phyloP scores from a whole-genome alignment of 257 asterid genomes.

The Linderniella brevidens region DNA sequence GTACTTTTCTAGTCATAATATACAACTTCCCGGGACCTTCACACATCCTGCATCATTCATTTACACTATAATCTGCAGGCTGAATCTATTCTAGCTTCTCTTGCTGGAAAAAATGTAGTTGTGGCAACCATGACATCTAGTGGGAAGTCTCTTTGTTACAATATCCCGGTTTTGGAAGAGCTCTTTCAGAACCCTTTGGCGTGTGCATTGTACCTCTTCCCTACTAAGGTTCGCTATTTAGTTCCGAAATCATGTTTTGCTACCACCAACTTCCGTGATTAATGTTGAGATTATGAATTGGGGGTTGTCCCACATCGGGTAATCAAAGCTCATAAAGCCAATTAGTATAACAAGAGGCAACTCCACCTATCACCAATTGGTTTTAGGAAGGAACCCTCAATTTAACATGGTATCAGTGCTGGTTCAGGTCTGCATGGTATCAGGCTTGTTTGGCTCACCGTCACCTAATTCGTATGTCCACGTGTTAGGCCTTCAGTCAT shows the following conservation, averaged over 20 bases:
- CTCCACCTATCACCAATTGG: no score
- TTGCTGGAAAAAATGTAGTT: constrained; percentile 74
- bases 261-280: no score
- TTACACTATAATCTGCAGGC: constrained; percentile 30
- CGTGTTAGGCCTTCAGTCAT: no score
- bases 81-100: constrained; percentile 72
- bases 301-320: no score
- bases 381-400: no score
- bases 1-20: constrained; percentile 7
- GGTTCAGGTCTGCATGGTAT: no score
- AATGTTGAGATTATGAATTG: no score
- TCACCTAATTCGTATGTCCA: no score
- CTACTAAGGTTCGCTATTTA: constrained; percentile 56
- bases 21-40: constrained; percentile 4
- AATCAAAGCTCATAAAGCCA: no score
- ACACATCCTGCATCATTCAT: constrained; percentile 1
- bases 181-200: constrained; percentile 44
- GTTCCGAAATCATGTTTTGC: constrained; percentile 1
- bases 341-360: no score
- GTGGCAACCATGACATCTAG: constrained; percentile 98
- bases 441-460: no score
- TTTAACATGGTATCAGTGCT: no score
- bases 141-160: constrained; percentile 98
- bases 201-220: constrained; percentile 85
- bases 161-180: constrained; percentile 79